A percentile compares a stretch with the other conserved stretches of the same genome.
Evolutionary conservation across 305 asterid species (phyloP).

Genomic region (Fraxinus paxiana): DNA sequence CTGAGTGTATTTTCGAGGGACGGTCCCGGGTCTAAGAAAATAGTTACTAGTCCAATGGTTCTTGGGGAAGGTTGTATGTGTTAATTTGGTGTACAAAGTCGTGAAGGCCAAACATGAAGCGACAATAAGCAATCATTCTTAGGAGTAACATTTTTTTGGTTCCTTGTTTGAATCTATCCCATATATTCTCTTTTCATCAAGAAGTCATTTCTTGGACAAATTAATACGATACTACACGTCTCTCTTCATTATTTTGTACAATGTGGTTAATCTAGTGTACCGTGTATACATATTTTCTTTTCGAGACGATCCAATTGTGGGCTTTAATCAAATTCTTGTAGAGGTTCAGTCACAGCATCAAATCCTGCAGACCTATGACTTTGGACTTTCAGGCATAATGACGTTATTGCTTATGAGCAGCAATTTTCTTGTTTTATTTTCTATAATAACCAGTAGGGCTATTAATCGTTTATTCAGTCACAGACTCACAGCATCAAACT

Average conservation of each 20-base stretch:
- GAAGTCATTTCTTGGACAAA: not conserved
- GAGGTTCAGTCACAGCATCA: not conserved
- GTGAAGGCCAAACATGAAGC: not conserved
- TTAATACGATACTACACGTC: not conserved
- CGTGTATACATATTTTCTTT: not conserved
- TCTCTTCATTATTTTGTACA: not conserved
- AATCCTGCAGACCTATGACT: not conserved
- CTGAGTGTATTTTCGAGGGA: not conserved
- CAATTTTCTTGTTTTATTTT: not conserved
- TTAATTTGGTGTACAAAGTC: not conserved
- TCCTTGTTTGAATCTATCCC: not conserved
- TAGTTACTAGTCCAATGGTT: not conserved
- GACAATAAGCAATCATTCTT: not conserved
- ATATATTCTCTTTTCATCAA: not conserved
- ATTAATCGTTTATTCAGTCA: not conserved
- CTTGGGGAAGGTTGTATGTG: not conserved
- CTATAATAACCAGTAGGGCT: not conserved
- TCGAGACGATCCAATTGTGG: not conserved
- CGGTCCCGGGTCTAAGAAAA: not conserved
- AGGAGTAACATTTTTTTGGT: not conserved
- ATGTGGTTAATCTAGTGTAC: not conserved
- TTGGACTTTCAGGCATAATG: not conserved
- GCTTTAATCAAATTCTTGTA: not conserved
- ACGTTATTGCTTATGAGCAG: not conserved
- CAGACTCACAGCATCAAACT: no score